These are phyloP conservation scores for Penicillium angulare DNA, from an alignment of 495 filamentous ascomycete genomes.

Conservation along the genomic window DNA sequence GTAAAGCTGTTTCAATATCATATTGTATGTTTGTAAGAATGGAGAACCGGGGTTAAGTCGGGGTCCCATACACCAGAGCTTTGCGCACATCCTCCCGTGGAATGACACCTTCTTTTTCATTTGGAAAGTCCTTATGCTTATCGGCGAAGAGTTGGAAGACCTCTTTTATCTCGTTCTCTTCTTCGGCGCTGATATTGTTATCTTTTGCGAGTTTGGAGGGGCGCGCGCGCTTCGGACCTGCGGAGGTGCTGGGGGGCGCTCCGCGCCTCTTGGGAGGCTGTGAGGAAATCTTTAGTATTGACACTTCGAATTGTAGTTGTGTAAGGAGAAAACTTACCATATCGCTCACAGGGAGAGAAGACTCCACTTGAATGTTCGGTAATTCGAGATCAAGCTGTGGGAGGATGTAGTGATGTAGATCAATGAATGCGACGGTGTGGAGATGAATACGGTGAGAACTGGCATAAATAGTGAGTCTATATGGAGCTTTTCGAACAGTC, in stretches of 20 bases:
- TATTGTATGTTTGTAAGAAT: not conserved
- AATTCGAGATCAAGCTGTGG: not conserved
- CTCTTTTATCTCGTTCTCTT: conserved; percentile 88
- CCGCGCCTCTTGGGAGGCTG: conserved; percentile 45
- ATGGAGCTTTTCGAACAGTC: conserved; percentile 13
- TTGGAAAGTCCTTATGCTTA: conserved; percentile 55
- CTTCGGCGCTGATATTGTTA: conserved; percentile 74
- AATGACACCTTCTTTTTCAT: conserved; percentile 72
- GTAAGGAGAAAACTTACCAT: not conserved
- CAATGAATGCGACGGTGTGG: not conserved
- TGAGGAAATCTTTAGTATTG: conserved; percentile 2
- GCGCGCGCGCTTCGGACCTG: conserved; percentile 46
- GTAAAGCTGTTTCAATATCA: not conserved
- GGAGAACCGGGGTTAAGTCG: too few relatives aligned
- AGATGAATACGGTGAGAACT: too few relatives aligned
- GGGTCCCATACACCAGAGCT: conserved; percentile 80
- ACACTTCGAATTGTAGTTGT: not conserved
- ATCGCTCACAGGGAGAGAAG: not conserved
- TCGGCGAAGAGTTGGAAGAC: conserved; percentile 78
- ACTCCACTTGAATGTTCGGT: not conserved
- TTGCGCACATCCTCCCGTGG: conserved; percentile 74
- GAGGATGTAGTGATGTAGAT: not conserved
- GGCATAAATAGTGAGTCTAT: conserved; percentile 2
- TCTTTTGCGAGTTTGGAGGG: conserved; percentile 87
- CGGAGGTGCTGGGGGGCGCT: conserved; percentile 25